Conservation (phyloP, 2,329 filamentous ascomycete species). For the Aspergillaceae sp. region DNA sequence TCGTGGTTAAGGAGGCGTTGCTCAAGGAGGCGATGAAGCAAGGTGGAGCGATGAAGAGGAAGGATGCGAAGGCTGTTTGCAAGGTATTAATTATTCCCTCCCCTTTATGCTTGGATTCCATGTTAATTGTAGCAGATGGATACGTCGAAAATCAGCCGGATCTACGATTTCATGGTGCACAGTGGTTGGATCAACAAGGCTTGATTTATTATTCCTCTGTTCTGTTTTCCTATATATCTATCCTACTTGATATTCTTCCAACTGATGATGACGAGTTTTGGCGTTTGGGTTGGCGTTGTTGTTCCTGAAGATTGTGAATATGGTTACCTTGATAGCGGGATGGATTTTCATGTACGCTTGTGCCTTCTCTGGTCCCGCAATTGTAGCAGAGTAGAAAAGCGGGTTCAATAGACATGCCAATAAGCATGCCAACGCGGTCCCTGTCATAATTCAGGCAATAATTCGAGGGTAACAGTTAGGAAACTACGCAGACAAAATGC, state of each 20-base stretch:
- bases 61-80: constrained; percentile 80
- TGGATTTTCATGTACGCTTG: no score
- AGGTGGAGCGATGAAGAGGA: constrained; percentile 85
- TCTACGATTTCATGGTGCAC: constrained; percentile 93
- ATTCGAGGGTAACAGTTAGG: neutral
- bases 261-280: no score
- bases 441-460: no score
- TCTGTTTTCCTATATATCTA: neutral
- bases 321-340: no score
- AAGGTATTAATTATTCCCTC: constrained; percentile 33
- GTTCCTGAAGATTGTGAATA: no score
- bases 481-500: neutral
- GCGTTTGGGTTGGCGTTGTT: no score
- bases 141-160: constrained; percentile 69
- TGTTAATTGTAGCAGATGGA: constrained; percentile 52
- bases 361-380: no score
- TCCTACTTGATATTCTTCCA: neutral
- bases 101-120: neutral
- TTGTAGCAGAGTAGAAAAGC: no score
- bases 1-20: constrained; percentile 90
- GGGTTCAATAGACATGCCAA: no score
- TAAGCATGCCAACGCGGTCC: no score
- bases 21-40: constrained; percentile 82
- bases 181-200: constrained; percentile 86
- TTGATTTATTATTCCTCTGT: constrained; percentile 28